Evolutionary conservation across 495 filamentous ascomycete genomes (phyloP), one percentile per base, ranked within the genome.

Genomic region (Evansstolkia leycettana): DNA sequence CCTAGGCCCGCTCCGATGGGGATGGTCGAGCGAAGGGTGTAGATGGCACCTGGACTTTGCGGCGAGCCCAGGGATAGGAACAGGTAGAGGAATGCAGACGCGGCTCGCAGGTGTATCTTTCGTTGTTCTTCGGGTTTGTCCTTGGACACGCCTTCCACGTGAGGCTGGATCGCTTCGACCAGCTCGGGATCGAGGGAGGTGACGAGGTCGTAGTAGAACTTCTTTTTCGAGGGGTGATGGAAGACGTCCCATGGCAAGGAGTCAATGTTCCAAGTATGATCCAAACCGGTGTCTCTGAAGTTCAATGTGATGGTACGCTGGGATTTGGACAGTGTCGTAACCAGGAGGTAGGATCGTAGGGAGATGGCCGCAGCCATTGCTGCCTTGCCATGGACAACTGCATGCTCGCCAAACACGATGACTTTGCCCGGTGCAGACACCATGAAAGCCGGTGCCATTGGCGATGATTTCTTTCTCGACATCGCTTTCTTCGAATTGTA

Each of bases 351-450:
- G 26, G 89, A 96, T 16, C 90, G 84, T 16, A 96, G 69, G 16
- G 89, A 92, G 39, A 98, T 85, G 11, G 90, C 78, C 13, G 89
- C 90, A 27, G 90, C 90, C 57, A 98, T 85, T 35, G 90, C 88
- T 33, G 87, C 78, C 76, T 94, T 94, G 51, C 90, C 90, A 50
- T 98, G 74, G 7, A 98, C 90, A 2, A 94, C 90, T 8, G 90
- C 84, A 64, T 98, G 90, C 54, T 98, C 90, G 36, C 90, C 90
- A 57, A 82, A 94, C 12, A 94, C 84, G 52, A 98, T 96, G 48
- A 93, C 89, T 58, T 98, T 98, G 20, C 88, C 90, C 9, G 90
- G 90, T 10, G 90, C 88, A 5, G 90, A 96, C 37, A 94, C 88
- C 82, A 96, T 93, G 45, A 96, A 98, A 29, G 88, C 64, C 4